A percentile compares a stretch with the other conserved stretches of the same genome.
phyloP scores from a whole-genome alignment of 2,329 filamentous ascomycete genomes.

The Sporothrix inflata region DNA sequence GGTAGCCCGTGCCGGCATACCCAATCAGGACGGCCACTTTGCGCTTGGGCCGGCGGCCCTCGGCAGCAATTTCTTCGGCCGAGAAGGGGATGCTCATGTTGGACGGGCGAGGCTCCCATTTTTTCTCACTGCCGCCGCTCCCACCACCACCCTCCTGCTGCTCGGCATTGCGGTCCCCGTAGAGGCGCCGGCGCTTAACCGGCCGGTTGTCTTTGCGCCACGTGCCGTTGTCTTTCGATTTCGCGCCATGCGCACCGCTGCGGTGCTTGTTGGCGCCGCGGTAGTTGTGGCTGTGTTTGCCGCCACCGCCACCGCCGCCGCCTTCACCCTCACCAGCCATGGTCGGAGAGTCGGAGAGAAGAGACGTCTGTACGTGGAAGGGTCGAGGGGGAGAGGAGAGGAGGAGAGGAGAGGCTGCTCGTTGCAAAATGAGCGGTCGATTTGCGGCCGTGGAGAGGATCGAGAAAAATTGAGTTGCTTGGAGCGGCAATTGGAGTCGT shows the following conservation, averaged over 20 bases:
- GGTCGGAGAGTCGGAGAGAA: background rate
- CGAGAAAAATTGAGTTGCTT: background rate
- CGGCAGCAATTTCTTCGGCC: constrained; percentile 83
- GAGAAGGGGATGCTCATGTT: constrained; percentile 61
- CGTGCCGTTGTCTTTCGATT: constrained; percentile 9
- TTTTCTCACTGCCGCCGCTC: constrained; percentile 39
- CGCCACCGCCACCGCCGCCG: background rate
- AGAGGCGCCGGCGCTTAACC: constrained; percentile 26
- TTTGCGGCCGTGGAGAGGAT: background rate
- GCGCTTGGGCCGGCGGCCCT: constrained; percentile 82
- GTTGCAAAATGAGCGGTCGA: background rate
- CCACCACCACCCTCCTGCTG: constrained; percentile 39
- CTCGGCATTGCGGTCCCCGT: constrained; percentile 24
- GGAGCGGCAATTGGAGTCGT: background rate
- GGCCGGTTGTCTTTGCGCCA: constrained; percentile 29
- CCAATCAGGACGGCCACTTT: constrained; percentile 96
- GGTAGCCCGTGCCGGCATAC: constrained; percentile 95
- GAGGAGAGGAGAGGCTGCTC: background rate
- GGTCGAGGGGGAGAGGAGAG: background rate
- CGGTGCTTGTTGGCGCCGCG: constrained; percentile 27
- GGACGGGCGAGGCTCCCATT: constrained; percentile 44
- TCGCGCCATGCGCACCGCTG: constrained; percentile 21
- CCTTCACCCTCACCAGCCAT: constrained; percentile 16
- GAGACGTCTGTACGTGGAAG: background rate
- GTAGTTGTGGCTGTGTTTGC: constrained; percentile 20